These are phyloP conservation scores for Fraxinus angustifolia DNA, from an alignment of 305 asterid species.

Conservation along the genomic window DNA sequence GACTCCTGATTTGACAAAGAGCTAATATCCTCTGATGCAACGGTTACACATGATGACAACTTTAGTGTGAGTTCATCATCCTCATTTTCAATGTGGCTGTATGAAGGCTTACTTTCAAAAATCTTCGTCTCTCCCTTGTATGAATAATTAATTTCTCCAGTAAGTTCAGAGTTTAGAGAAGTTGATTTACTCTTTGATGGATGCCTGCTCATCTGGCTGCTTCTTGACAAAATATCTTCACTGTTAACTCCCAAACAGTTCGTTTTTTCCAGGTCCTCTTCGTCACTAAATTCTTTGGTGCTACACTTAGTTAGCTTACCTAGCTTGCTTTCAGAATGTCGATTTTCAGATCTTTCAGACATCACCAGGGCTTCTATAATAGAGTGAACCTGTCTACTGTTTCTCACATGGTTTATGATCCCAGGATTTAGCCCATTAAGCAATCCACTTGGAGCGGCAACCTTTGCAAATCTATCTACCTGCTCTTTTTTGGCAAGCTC, in stretches of 20 bases:
- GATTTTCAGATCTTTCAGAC: slow-evolving; percentile 40
- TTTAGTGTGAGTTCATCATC: slow-evolving; percentile 48
- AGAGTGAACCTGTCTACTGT: slow-evolving; percentile 84
- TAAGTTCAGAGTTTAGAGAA: slow-evolving; percentile 30
- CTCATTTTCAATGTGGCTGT: slow-evolving; percentile 30
- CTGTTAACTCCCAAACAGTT: slow-evolving; percentile 13
- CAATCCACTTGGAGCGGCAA: slow-evolving; percentile 94
- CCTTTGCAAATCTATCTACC: slow-evolving; percentile 70
- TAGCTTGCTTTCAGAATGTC: slow-evolving; percentile 34
- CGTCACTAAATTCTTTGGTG: not conserved
- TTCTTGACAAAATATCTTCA: slow-evolving; percentile 20
- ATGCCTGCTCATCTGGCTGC: slow-evolving; percentile 28
- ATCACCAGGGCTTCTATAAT: slow-evolving; percentile 73
- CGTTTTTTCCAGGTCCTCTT: not conserved
- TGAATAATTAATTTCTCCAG: slow-evolving; percentile 31
- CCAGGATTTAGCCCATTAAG: slow-evolving; percentile 88
- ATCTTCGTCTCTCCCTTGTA: slow-evolving; percentile 31
- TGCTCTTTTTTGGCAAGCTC: slow-evolving; percentile 82
- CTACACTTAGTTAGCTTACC: slow-evolving; percentile 32
- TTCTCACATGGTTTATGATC: slow-evolving; percentile 86
- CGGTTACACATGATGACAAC: slow-evolving; percentile 47
- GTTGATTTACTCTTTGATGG: slow-evolving; percentile 21
- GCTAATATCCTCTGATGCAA: slow-evolving; percentile 49
- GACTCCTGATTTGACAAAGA: slow-evolving; percentile 42
- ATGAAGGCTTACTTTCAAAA: slow-evolving; percentile 29